Evolutionary conservation across 805 yeast genomes (phyloP).

Genomic region (Starmerella stigmatis): DNA sequence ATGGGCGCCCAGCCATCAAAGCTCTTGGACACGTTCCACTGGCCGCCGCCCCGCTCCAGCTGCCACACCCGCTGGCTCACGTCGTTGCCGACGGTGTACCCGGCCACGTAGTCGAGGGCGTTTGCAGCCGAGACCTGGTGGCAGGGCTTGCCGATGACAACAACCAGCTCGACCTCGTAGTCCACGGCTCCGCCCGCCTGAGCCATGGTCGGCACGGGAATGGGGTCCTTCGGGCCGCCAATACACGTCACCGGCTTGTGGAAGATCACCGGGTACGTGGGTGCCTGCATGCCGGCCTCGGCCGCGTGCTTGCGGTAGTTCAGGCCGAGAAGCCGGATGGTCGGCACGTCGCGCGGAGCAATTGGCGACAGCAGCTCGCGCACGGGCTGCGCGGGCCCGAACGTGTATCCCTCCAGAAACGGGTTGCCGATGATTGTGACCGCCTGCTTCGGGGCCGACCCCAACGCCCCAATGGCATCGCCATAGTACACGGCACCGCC

Average conservation of each 20-base stretch:
- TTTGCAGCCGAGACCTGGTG: slow-evolving; percentile 35
- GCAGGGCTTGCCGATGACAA: slow-evolving; percentile 44
- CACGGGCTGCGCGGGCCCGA: slow-evolving; percentile 33
- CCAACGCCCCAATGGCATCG: slow-evolving; percentile 37
- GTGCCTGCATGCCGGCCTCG: slow-evolving; percentile 37
- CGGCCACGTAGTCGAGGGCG: slow-evolving; percentile 41
- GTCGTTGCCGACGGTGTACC: slow-evolving; percentile 47
- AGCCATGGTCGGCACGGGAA: slow-evolving; percentile 33
- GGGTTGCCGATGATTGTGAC: slow-evolving; percentile 40
- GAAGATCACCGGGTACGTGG: slow-evolving; percentile 42
- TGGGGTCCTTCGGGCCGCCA: slow-evolving; percentile 36
- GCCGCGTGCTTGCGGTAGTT: slow-evolving; percentile 39
- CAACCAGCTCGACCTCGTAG: slow-evolving; percentile 46
- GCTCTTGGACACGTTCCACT: slow-evolving; percentile 44
- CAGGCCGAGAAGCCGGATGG: slow-evolving; percentile 42
- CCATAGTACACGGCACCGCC: slow-evolving; percentile 37
- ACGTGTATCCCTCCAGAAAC: slow-evolving; percentile 30
- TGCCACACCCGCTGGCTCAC: slow-evolving; percentile 52
- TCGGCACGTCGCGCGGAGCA: slow-evolving; percentile 31
- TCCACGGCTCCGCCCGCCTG: slow-evolving; percentile 33
- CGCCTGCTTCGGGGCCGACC: slow-evolving; percentile 33
- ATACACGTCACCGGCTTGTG: slow-evolving; percentile 42
- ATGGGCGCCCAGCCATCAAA: slow-evolving; percentile 49
- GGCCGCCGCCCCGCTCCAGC: slow-evolving; percentile 42
- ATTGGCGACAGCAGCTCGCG: slow-evolving; percentile 36